Percentiles rank a stretch among this genome's conserved stretches.
phyloP scores from a whole-genome alignment of 1,284 basidiomycete species.

The Volvariella surrecta region DNA sequence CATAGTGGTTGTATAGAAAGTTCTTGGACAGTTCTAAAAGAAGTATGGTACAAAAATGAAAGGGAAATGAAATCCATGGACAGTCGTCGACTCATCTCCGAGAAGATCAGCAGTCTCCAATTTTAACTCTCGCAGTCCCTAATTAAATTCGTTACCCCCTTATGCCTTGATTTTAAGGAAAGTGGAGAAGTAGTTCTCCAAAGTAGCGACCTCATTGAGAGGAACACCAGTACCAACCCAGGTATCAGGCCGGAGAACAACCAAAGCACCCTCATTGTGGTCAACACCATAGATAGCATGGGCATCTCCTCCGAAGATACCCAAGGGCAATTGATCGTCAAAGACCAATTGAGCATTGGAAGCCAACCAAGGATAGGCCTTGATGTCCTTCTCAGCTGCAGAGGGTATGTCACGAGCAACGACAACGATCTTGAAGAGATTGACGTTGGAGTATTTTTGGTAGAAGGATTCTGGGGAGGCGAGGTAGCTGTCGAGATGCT shows the following conservation, averaged over 20 bases:
- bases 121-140: too few species aligned
- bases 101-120: too few species aligned
- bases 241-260: constrained; percentile 68
- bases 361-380: constrained; percentile 1
- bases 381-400: constrained; percentile 1
- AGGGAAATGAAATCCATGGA: too few species aligned
- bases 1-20: too few species aligned
- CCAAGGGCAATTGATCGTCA: constrained; percentile 7
- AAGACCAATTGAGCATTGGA: constrained; percentile 5
- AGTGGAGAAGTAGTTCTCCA: not conserved
- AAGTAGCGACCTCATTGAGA: not conserved
- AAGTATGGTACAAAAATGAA: too few species aligned
- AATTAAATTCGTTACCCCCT: too few species aligned
- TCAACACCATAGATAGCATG: constrained; percentile 8
- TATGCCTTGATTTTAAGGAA: not conserved
- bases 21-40: too few species aligned
- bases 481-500: constrained; percentile 6
- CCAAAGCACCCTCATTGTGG: constrained; percentile 38
- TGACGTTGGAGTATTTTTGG: constrained; percentile 1
- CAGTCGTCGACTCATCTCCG: too few species aligned
- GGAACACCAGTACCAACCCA: constrained; percentile 57
- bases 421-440: constrained; percentile 7
- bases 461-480: constrained; percentile 7
- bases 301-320: constrained; percentile 8
- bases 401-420: constrained; percentile 5